Evolutionary conservation across 352 stramenopile species (phyloP), one percentile per base, ranked within the genome.

Genomic region (Globisporangium solare): DNA sequence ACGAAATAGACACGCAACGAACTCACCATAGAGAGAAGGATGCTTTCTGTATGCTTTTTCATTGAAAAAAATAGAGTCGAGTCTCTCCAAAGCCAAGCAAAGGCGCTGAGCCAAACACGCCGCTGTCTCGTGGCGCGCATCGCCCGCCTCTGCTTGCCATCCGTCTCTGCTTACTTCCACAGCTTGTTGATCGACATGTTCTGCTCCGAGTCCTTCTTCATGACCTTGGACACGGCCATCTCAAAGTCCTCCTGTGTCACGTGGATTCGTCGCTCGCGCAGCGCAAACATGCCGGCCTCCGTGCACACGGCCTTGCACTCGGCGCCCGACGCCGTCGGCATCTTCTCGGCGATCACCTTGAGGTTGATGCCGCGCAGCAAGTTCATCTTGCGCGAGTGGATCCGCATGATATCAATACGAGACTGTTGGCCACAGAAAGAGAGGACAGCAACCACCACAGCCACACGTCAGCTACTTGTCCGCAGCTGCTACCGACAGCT

Each of bases 241-340:
- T 99, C 97, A 74, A 99, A 99, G 81, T 99, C 97, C 82, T 99
- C 97, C 71, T 99, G 97, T 24, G 97, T 99, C 22, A 99, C 97
- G 82, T 99, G 97, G 53, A 99, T 98, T 58, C 97, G 89, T 63
- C 97, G 88, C 82, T 99, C 97, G 63, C 97, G 85, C 42, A 99
- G 74, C n/a, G 97, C 97, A 86, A 99, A 99, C 97, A 99, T 99
- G 50, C 97, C 97, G 14, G 97, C 97, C 70, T 99, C 97, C 43
- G 97, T 99, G 78, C 97, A 99, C 35, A 99, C 96, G 27, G 96
- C 97, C 67, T 99, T 99, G 82, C 97, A 99, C 79, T 99, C 97
- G 32, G 97, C 97, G 45, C 97, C 97, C 12, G 91, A 98, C 6
- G 96, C 63, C 64, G 95, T 98, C n/a, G 85, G 81, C 93, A 99